These are phyloP conservation scores for Vitis labrusca DNA, from an alignment of 164 flowering plant species.

Conservation along the genomic window DNA sequence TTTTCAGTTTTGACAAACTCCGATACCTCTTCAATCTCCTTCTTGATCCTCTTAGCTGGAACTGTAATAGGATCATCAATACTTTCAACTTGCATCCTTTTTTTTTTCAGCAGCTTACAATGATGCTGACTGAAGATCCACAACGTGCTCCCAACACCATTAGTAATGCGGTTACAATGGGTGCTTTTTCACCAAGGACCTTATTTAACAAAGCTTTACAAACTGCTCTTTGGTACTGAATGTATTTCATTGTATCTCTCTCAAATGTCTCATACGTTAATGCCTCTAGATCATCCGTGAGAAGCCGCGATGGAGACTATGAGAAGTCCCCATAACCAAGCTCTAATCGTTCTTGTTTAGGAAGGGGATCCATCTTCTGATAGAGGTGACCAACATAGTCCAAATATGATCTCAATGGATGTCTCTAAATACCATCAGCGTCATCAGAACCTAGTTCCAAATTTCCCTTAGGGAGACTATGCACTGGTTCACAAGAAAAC, in stretches of 20 bases:
- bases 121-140: conserved; percentile 96
- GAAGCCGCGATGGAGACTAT: conserved; percentile 98
- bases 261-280: conserved; percentile 99
- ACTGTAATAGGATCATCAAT: too few relatives aligned
- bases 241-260: conserved; percentile 84
- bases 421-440: too few relatives aligned
- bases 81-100: conserved; percentile 81
- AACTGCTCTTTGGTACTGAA: conserved; percentile 91
- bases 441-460: conserved; percentile 3
- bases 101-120: conserved; percentile 96
- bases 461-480: conserved; percentile 30
- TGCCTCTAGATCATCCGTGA: conserved; percentile 99
- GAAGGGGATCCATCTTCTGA: conserved; percentile 88
- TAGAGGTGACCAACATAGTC: conserved; percentile 40
- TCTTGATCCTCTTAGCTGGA: too few relatives aligned
- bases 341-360: conserved; percentile 95
- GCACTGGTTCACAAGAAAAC: conserved; percentile 57
- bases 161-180: conserved; percentile 59
- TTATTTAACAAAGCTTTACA: conserved; percentile 80
- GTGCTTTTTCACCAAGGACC: conserved; percentile 72
- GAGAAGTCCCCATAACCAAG: conserved; percentile 89
- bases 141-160: conserved; percentile 99
- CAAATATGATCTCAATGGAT: too few relatives aligned
- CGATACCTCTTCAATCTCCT: too few relatives aligned
- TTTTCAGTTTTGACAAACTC: too few relatives aligned